These are phyloP conservation scores for Metroxylon sagu DNA, from an alignment of 176 grass and related monocot genomes.

Conservation along the genomic window DNA sequence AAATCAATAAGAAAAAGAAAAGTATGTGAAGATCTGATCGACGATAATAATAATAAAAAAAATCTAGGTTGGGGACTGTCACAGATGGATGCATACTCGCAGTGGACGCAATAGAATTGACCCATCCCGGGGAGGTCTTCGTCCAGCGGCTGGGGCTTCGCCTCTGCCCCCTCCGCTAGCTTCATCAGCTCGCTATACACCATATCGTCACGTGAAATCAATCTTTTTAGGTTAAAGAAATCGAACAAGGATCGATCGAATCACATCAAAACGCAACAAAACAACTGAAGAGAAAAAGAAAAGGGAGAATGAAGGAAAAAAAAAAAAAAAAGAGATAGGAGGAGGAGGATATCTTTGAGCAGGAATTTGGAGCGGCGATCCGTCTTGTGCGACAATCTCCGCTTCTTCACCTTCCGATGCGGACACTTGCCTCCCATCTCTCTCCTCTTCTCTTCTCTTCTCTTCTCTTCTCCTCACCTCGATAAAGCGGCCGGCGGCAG, in stretches of 20 bases:
- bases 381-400: constrained; percentile 67
- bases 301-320: not conserved
- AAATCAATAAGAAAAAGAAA: constrained; percentile 11
- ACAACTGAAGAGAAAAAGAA: not conserved
- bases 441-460: not conserved
- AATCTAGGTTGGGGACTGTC: no score
- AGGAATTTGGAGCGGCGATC: constrained; percentile 78
- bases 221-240: not conserved
- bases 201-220: constrained; percentile 48
- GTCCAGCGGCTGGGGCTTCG: constrained; percentile 48
- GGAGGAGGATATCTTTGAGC: constrained; percentile 54
- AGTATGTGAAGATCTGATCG: not conserved
- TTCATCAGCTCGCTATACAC: constrained; percentile 86
- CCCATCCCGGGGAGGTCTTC: constrained; percentile 89
- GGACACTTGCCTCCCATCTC: constrained; percentile 95
- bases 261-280: not conserved
- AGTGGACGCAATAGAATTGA: constrained; percentile 94
- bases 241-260: no score
- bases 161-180: constrained; percentile 41
- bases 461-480: not conserved
- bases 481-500: no score
- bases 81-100: constrained; percentile 48
- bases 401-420: constrained; percentile 97
- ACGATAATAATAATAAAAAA: not conserved
- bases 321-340: not conserved